Evolutionary conservation across 2,329 filamentous ascomycete species (phyloP), one percentile per base, ranked within the genome.

Genomic region (Nannizziopsis arthrosporioides): DNA sequence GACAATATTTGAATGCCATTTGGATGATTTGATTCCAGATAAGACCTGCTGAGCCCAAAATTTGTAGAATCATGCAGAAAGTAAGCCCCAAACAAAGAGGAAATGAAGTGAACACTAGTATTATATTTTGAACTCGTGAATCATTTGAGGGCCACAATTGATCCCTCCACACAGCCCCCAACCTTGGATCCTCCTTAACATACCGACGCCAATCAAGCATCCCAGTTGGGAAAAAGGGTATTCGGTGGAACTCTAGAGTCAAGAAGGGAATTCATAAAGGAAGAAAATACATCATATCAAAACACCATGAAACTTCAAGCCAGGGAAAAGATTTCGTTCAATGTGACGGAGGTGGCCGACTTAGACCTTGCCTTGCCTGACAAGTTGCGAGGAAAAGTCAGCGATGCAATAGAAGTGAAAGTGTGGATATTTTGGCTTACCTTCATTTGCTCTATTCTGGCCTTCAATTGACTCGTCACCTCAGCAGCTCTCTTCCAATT

Each of bases 381-480:
- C 41, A 5, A n/a, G n/a, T n/a, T n/a, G n/a, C n/a, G n/a, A 39
- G 15, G 32, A 30, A 40, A 7, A 27, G 22, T 27, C 7, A 27
- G 22, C 22, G 22, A 3, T 27, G 22, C 22, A 4, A 7, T 7
- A 27, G 7, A 3, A 7, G 22, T 27, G 7, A 27, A 27, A 22
- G 14, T 9, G 27, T 18, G 32, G 30, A 15, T 12, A 10, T 19
- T n/a, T 11, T 40, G 39, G 22, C 41, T 42, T 59, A 76, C 79
- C 76, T 96, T 98, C 92, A 98, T 98, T 73, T 92, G 85, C 72
- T 96, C 92, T 66, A 98, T 98, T 63, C 92, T 80, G 45, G 90
- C 88, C 72, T 96, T 98, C 60, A 98, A 68, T 65, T 95, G 92
- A 67, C 89, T 95, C 47, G 92, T 98, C 50, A 98, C 92, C 71